phyloP scores from a whole-genome alignment of 2,329 filamentous ascomycete genomes.

The Westerdykella ornata region DNA sequence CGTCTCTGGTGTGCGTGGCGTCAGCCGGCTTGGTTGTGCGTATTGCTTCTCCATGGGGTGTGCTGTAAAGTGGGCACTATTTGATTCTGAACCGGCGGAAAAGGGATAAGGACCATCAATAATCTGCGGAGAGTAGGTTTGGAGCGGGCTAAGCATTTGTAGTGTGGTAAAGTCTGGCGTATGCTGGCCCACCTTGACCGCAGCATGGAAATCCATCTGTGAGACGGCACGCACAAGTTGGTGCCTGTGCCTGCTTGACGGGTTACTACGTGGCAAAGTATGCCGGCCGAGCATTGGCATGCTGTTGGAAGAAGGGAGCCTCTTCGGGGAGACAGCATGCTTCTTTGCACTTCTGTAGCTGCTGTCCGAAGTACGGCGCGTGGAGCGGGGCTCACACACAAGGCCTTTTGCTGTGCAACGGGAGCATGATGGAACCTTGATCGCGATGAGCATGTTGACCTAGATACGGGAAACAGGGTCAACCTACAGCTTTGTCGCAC shows the following conservation, averaged over 20 bases:
- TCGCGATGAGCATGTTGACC: neutral
- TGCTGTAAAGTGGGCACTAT: slow-evolving; percentile 14
- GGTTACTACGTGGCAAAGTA: slow-evolving; percentile 19
- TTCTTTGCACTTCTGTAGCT: slow-evolving; percentile 27
- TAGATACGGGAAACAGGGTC: neutral
- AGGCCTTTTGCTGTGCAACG: slow-evolving; percentile 33
- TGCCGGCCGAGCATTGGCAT: slow-evolving; percentile 15
- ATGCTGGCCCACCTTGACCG: slow-evolving; percentile 23
- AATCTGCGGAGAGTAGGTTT: slow-evolving; percentile 18
- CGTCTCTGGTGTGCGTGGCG: slow-evolving; percentile 29
- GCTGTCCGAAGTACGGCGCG: slow-evolving; percentile 33
- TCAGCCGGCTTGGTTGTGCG: slow-evolving; percentile 15
- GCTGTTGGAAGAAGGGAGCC: slow-evolving; percentile 17
- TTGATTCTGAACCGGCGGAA: slow-evolving; percentile 19
- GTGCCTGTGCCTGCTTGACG: slow-evolving; percentile 12
- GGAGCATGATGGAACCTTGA: slow-evolving; percentile 32
- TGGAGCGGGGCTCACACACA: slow-evolving; percentile 32
- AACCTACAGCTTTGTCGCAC: slow-evolving; percentile 32
- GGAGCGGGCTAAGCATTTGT: slow-evolving; percentile 25
- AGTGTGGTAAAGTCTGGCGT: slow-evolving; percentile 16
- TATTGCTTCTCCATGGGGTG: neutral
- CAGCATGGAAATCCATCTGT: slow-evolving; percentile 25
- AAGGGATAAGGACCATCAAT: slow-evolving; percentile 23
- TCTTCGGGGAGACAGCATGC: slow-evolving; percentile 20
- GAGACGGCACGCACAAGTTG: slow-evolving; percentile 19